Evolutionary conservation across 225 moss, liverwort and hornwort genomes (phyloP).

Genomic region (Lunularia cruciata): DNA sequence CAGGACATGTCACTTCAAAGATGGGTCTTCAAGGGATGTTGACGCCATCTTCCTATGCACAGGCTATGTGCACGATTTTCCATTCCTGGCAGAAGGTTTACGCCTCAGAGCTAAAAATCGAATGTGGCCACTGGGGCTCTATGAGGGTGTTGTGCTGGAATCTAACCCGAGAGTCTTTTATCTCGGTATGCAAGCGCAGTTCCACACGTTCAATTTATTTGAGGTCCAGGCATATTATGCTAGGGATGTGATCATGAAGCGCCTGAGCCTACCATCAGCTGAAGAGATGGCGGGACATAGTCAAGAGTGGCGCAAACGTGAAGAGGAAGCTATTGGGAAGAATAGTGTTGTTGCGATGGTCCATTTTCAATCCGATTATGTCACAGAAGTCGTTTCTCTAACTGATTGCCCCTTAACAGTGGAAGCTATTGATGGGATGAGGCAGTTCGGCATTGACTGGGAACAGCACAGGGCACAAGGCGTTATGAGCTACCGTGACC

Average conservation of each 20-base stretch:
- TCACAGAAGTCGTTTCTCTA: conserved; percentile 9
- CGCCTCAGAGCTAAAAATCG: conserved; percentile 9
- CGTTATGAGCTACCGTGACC: conserved; percentile 19
- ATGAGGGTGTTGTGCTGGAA: conserved; percentile 17
- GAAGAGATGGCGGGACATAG: conserved; percentile 12
- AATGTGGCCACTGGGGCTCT: conserved; percentile 10
- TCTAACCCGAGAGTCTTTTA: conserved; percentile 5
- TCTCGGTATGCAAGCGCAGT: conserved; percentile 21
- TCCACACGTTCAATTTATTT: conserved; percentile 14
- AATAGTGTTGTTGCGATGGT: not conserved
- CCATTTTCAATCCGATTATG: conserved; percentile 1
- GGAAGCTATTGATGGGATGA: not conserved
- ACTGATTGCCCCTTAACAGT: conserved; percentile 8
- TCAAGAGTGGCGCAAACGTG: conserved; percentile 1
- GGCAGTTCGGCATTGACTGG: conserved; percentile 11
- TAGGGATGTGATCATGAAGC: conserved; percentile 21
- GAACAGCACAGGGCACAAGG: conserved; percentile 7
- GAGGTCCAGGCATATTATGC: conserved; percentile 17
- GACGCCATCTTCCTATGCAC: too few species aligned
- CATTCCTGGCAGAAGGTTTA: not conserved
- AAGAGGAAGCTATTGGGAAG: conserved; percentile 11
- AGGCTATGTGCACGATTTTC: conserved; percentile 16
- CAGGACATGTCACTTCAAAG: too few species aligned
- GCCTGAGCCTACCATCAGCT: conserved; percentile 4
- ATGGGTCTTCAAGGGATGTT: too few species aligned